Conservation (phyloP, 139 green algal species). For the Picochlorum costavermella region DNA sequence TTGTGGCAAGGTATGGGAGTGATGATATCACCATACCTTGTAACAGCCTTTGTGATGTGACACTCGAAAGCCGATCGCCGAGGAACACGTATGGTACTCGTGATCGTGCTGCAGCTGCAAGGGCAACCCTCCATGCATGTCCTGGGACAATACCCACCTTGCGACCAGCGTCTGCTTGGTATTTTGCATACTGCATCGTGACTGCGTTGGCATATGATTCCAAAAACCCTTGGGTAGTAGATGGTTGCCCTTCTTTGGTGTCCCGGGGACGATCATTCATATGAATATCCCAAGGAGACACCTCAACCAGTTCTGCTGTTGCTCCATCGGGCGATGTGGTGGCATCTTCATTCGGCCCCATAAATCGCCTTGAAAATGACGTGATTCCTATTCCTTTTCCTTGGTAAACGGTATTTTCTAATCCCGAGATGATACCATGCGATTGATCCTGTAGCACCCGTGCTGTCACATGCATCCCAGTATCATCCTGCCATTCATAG, state of each 20-base stretch:
- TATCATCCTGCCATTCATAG: too few species aligned
- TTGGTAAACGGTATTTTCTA: too few species aligned
- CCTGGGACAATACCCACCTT: constrained; percentile 45
- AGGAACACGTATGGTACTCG: constrained; percentile 51
- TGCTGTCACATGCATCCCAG: too few species aligned
- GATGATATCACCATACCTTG: constrained; percentile 3
- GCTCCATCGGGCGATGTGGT: too few species aligned
- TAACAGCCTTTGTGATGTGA: constrained; percentile 40
- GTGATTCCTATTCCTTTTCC: too few species aligned
- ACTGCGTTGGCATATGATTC: constrained; percentile 23
- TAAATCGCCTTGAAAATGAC: too few species aligned
- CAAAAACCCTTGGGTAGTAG: background rate
- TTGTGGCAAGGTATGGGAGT: constrained; percentile 21
- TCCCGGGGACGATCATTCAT: background rate
- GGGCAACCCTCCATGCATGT: constrained; percentile 58
- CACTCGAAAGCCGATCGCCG: constrained; percentile 40
- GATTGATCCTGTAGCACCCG: too few species aligned
- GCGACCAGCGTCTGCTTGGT: constrained; percentile 36
- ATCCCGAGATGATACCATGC: too few species aligned
- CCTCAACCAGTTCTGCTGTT: too few species aligned
- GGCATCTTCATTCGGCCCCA: too few species aligned
- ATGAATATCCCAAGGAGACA: too few species aligned
- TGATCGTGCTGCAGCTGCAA: constrained; percentile 39
- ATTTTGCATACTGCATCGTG: constrained; percentile 34
- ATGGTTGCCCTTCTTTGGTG: background rate